Evolutionary conservation across 2,329 filamentous ascomycete species (phyloP).

Genomic region (Xylaria polymorpha): DNA sequence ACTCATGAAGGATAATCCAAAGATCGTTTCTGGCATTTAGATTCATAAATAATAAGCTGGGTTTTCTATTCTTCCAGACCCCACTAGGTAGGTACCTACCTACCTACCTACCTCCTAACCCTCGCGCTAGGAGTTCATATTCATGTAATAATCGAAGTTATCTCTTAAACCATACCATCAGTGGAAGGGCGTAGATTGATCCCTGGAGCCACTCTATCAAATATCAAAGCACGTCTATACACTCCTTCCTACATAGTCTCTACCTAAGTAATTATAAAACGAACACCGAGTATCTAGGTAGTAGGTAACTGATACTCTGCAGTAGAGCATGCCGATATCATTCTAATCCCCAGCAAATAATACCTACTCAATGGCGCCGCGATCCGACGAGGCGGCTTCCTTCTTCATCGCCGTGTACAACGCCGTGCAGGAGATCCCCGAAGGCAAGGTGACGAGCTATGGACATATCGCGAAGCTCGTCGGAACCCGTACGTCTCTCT

Average conservation of each 20-base stretch:
- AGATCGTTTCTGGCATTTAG: too few relatives aligned
- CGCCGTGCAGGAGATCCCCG: constrained; percentile 86
- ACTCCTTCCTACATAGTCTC: too few relatives aligned
- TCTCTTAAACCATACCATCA: background rate
- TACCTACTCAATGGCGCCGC: constrained; percentile 67
- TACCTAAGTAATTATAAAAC: background rate
- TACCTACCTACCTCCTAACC: background rate
- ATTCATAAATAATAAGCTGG: background rate
- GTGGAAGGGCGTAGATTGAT: background rate
- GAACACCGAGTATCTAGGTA: background rate
- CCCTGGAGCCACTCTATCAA: background rate
- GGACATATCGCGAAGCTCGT: constrained; percentile 75
- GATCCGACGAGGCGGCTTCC: constrained; percentile 77
- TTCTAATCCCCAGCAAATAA: too few relatives aligned
- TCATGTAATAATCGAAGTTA: constrained; percentile 28
- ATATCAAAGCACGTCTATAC: background rate
- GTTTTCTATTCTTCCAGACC: background rate
- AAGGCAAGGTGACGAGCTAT: constrained; percentile 87
- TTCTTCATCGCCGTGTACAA: constrained; percentile 84
- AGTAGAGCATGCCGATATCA: background rate
- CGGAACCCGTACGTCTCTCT: constrained; percentile 6
- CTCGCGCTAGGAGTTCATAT: background rate
- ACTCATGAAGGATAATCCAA: background rate
- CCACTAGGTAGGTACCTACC: too few relatives aligned
- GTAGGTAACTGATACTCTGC: too few relatives aligned